Evolutionary conservation across 306 rosid genomes (phyloP).

Genomic region (Elaeagnus macrophylla): DNA sequence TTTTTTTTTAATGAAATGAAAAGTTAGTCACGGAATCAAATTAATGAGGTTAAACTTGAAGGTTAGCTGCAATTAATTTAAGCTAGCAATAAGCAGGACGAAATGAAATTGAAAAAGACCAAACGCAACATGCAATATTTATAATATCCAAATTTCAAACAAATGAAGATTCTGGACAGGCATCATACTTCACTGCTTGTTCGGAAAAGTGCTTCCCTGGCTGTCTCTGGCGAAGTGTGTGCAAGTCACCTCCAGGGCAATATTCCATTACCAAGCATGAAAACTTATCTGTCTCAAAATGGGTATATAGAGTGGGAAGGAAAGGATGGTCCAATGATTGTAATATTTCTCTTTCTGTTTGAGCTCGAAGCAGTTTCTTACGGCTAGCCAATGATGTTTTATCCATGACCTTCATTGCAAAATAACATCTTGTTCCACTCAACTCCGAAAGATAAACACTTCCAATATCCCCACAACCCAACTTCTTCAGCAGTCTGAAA

Average conservation of each 20-base stretch:
- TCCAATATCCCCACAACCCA: constrained; percentile 54
- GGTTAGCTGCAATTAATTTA: too few species aligned
- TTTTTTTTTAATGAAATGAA: too few species aligned
- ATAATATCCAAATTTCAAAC: too few species aligned
- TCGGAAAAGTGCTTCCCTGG: constrained; percentile 46
- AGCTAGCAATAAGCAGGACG: too few species aligned
- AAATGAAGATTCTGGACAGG: neutral
- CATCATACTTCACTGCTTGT: constrained; percentile 46
- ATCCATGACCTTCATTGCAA: constrained; percentile 53
- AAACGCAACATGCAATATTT: too few species aligned
- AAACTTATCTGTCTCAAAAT: constrained; percentile 42
- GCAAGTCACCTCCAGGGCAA: constrained; percentile 56
- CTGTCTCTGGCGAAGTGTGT: constrained; percentile 50
- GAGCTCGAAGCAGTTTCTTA: constrained; percentile 47
- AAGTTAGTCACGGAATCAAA: too few species aligned
- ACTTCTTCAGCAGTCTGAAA: constrained; percentile 42
- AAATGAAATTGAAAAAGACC: too few species aligned
- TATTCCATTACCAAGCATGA: constrained; percentile 55
- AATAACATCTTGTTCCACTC: constrained; percentile 43
- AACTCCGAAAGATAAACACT: constrained; percentile 47
- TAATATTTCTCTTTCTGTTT: constrained; percentile 48
- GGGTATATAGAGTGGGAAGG: constrained; percentile 40
- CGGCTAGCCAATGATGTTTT: constrained; percentile 42
- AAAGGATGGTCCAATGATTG: constrained; percentile 51
- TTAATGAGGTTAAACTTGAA: too few species aligned